Evolutionary conservation across 371 early-diverging fungal species (phyloP).

Genomic region (Rhizopus sp.): DNA sequence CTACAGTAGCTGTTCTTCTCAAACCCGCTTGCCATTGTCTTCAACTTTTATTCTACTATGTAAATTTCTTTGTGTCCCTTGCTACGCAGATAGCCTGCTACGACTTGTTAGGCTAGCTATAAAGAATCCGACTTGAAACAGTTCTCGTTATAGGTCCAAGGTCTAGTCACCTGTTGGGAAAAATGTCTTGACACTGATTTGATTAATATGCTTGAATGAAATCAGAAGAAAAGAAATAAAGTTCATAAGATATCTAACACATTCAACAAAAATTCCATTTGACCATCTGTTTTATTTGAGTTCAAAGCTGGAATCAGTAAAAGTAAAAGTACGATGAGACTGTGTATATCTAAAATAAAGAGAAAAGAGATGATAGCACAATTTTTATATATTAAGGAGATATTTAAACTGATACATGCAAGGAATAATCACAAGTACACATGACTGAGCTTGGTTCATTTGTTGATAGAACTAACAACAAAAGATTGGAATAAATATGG

Average conservation of each 20-base stretch:
- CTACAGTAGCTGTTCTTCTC: not conserved
- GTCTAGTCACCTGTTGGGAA: not conserved
- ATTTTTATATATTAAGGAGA: too few relatives aligned
- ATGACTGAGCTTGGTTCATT: too few relatives aligned
- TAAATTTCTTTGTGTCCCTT: not conserved
- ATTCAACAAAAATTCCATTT: not conserved
- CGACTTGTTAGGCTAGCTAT: not conserved
- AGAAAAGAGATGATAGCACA: too few relatives aligned
- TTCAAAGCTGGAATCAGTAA: too few relatives aligned
- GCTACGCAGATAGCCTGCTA: not conserved
- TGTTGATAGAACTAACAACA: too few relatives aligned
- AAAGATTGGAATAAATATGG: too few relatives aligned
- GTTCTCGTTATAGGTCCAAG: not conserved
- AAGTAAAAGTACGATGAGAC: too few relatives aligned
- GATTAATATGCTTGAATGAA: conserved; percentile 4
- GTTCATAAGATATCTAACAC: not conserved
- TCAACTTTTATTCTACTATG: not conserved
- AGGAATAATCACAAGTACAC: too few relatives aligned
- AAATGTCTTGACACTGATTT: not conserved
- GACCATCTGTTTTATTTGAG: not conserved
- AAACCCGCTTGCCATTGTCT: not conserved
- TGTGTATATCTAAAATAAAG: too few relatives aligned
- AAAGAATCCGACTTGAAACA: not conserved
- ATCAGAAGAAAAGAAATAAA: not conserved
- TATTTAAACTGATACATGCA: too few relatives aligned